Conservation (phyloP, 208 protist genomes). For the Borovskyia barvae region DNA sequence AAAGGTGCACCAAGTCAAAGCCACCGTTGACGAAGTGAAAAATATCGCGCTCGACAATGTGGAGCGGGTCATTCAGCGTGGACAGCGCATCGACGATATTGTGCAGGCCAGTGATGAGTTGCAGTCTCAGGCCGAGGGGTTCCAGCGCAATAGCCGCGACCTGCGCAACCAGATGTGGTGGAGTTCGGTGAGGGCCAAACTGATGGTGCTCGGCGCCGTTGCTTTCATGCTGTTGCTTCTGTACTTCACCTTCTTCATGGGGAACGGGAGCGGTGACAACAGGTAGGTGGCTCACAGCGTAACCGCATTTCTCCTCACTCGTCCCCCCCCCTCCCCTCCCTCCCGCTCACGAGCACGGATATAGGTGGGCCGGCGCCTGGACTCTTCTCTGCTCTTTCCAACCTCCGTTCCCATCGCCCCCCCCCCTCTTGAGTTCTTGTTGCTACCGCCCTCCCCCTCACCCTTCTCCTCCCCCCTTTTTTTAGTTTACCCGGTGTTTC, state of each 20-base stretch:
- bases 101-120: slow-evolving; percentile 85
- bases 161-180: slow-evolving; percentile 87
- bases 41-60: slow-evolving; percentile 86
- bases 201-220: slow-evolving; percentile 62
- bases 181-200: slow-evolving; percentile 75
- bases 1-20: slow-evolving; percentile 74
- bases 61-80: slow-evolving; percentile 74
- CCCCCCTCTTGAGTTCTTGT: too few species aligned
- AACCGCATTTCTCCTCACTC: too few species aligned
- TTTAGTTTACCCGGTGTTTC: too few species aligned
- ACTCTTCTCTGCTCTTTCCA: too few species aligned
- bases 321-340: too few species aligned
- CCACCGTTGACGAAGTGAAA: slow-evolving; percentile 80
- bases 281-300: too few species aligned
- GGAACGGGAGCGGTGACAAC: slow-evolving; percentile 4
- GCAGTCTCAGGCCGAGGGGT: slow-evolving; percentile 85
- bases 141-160: slow-evolving; percentile 81
- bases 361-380: too few species aligned
- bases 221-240: slow-evolving; percentile 72
- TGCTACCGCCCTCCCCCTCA: too few species aligned
- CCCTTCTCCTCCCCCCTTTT: too few species aligned
- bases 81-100: slow-evolving; percentile 87
- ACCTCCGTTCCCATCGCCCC: too few species aligned
- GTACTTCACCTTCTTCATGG: slow-evolving; percentile 75
- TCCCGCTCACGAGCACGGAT: too few species aligned